Percentiles rank a stretch among this genome's conserved stretches.
These are phyloP conservation scores for Amanita rubescens DNA, from an alignment of 768 basidiomycete genomes.

Conservation along the genomic window DNA sequence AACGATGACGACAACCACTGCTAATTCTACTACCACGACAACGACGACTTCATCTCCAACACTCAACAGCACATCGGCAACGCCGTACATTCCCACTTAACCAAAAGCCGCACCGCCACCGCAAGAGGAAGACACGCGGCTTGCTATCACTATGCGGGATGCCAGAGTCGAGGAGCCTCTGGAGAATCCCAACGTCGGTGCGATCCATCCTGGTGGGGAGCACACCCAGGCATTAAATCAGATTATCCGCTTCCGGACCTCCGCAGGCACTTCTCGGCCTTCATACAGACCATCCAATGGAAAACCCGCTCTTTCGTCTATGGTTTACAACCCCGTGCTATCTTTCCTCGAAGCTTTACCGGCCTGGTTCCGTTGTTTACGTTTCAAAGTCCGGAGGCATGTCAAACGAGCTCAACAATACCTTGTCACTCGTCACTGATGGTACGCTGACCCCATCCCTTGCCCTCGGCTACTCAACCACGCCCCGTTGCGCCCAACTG, in stretches of 20 bases:
- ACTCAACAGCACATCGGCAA: conserved; percentile 44
- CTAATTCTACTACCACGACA: conserved; percentile 17
- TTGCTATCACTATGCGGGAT: conserved; percentile 64
- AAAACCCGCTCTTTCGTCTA: conserved; percentile 96
- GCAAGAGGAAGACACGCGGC: too few species aligned
- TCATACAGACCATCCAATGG: conserved; percentile 89
- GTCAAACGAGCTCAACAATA: conserved; percentile 99
- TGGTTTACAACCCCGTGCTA: conserved; percentile 97
- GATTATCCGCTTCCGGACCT: conserved; percentile 79
- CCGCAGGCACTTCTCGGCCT: conserved; percentile 45
- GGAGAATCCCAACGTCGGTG: conserved; percentile 44
- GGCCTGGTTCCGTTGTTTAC: conserved; percentile 94
- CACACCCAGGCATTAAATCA: conserved; percentile 83
- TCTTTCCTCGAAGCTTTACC: conserved; percentile 97
- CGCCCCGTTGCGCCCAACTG: too few species aligned
- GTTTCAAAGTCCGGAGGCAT: conserved; percentile 99
- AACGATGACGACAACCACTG: conserved; percentile 19
- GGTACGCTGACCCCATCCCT: too few species aligned
- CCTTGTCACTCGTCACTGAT: conserved; percentile 91
- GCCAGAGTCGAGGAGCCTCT: conserved; percentile 31
- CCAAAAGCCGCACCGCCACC: conserved; percentile 29
- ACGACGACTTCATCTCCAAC: too few species aligned
- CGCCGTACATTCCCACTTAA: conserved; percentile 55
- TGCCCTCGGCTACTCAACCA: too few species aligned
- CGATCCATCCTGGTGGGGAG: conserved; percentile 70